phyloP scores from a whole-genome alignment of 495 filamentous ascomycete species.

The Penicillium turbatum region DNA sequence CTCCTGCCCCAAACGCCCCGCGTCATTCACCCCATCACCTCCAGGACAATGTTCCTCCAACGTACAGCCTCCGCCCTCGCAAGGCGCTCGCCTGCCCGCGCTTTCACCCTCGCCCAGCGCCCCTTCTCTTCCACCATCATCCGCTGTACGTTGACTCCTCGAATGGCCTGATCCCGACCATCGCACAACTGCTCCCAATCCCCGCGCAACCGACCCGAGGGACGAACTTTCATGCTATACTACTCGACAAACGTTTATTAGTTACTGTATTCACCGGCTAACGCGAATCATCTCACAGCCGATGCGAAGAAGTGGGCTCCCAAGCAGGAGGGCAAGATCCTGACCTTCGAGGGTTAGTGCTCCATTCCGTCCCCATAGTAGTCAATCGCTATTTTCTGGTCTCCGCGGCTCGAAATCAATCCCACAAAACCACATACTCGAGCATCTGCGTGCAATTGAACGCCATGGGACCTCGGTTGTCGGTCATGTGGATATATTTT shows the following conservation, averaged over 20 bases:
- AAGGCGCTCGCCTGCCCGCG: conserved; percentile 62
- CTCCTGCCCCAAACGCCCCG: conserved; percentile 24
- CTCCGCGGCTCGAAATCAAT: neutral
- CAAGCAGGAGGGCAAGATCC: conserved; percentile 42
- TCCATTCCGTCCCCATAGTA: conserved; percentile 6
- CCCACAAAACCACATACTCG: neutral
- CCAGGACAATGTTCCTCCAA: conserved; percentile 72
- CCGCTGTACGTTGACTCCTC: conserved; percentile 43
- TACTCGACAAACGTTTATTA: conserved; percentile 8
- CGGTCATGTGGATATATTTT: conserved; percentile 14
- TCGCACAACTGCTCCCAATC: conserved; percentile 20
- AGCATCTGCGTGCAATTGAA: conserved; percentile 4
- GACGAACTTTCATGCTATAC: conserved; percentile 2
- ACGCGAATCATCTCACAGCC: conserved; percentile 28
- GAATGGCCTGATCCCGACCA: conserved; percentile 26
- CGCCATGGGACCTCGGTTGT: conserved; percentile 2
- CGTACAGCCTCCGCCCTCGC: conserved; percentile 70
- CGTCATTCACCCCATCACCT: conserved; percentile 22
- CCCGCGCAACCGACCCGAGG: conserved; percentile 18
- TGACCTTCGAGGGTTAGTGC: conserved; percentile 44
- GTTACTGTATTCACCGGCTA: conserved; percentile 20
- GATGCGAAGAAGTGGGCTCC: conserved; percentile 35
- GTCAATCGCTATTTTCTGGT: conserved; percentile 13
- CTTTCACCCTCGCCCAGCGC: conserved; percentile 44
- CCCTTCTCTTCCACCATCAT: conserved; percentile 47